Evolutionary conservation across 2,329 filamentous ascomycete species (phyloP).

Genomic region (Fusarium sp.): DNA sequence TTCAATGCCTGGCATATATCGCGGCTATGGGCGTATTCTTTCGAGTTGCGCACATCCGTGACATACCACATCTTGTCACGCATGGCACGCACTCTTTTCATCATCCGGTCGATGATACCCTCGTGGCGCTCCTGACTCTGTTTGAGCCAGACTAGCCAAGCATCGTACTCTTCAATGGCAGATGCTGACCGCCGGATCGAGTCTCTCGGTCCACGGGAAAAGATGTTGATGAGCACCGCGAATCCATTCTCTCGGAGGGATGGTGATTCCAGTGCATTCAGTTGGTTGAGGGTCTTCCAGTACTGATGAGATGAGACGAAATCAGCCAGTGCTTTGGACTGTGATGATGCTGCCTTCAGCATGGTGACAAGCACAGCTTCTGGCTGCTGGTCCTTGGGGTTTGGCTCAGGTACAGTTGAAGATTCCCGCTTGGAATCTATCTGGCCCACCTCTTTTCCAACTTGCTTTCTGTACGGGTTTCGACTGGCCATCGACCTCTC

Average conservation of each 20-base stretch:
- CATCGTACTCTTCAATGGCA: constrained; percentile 81
- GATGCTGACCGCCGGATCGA: constrained; percentile 75
- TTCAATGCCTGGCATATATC: constrained; percentile 89
- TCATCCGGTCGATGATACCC: constrained; percentile 77
- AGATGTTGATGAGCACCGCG: constrained; percentile 77
- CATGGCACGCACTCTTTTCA: constrained; percentile 77
- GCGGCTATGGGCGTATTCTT: constrained; percentile 85
- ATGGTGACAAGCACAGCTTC: constrained; percentile 73
- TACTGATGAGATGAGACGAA: constrained; percentile 87
- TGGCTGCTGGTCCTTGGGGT: constrained; percentile 51
- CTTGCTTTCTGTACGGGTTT: constrained; percentile 65
- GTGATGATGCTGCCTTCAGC: constrained; percentile 79
- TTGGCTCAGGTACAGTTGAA: constrained; percentile 8
- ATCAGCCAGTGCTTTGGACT: constrained; percentile 82
- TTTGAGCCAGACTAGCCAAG: constrained; percentile 85
- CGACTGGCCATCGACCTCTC: constrained; percentile 64
- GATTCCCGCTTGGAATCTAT: constrained; percentile 11
- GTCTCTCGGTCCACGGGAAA: constrained; percentile 76
- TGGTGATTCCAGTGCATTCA: constrained; percentile 70
- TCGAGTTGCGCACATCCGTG: constrained; percentile 90
- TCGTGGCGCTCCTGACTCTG: constrained; percentile 84
- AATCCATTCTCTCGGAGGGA: constrained; percentile 75
- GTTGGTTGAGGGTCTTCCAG: constrained; percentile 82
- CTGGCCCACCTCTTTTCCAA: constrained; percentile 22
- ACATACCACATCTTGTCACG: constrained; percentile 99